Percentiles rank a stretch among this genome's conserved stretches.
phyloP scores from a whole-genome alignment of 805 yeast genomes.

The Yarrowia sp. region DNA sequence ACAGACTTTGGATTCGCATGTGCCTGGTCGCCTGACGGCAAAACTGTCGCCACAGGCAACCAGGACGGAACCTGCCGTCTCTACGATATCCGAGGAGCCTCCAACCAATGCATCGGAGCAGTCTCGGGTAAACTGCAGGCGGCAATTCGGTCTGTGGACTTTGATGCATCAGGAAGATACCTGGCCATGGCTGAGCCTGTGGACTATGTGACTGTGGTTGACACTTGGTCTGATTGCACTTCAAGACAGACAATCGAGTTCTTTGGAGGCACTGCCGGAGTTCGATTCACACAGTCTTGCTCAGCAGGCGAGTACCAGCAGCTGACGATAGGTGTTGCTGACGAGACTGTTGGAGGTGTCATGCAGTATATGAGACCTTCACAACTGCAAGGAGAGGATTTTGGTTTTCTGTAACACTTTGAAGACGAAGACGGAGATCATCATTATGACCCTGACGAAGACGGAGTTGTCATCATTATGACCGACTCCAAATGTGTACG shows the following conservation, averaged over 20 bases:
- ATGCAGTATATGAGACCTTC: constrained; percentile 51
- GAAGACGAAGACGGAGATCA: neutral
- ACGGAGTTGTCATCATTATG: neutral
- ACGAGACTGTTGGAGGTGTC: constrained; percentile 64
- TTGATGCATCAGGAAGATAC: constrained; percentile 56
- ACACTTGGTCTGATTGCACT: constrained; percentile 44
- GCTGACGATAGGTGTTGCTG: constrained; percentile 62
- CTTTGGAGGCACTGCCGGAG: constrained; percentile 66
- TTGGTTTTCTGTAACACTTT: neutral
- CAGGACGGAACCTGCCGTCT: constrained; percentile 65
- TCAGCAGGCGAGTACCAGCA: constrained; percentile 57
- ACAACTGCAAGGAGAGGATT: constrained; percentile 26
- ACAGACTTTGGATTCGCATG: constrained; percentile 65
- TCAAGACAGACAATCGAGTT: constrained; percentile 59
- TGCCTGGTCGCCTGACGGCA: constrained; percentile 57
- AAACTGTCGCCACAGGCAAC: constrained; percentile 61
- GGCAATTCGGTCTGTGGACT: constrained; percentile 62
- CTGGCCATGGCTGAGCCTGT: constrained; percentile 65
- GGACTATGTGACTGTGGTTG: constrained; percentile 62
- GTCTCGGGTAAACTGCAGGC: constrained; percentile 49
- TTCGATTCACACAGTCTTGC: constrained; percentile 54
- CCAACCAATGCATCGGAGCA: constrained; percentile 39
- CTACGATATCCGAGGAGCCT: constrained; percentile 57
- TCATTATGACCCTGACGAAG: neutral
- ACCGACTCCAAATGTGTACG: neutral